These are phyloP conservation scores for Cadophora gregata DNA, from an alignment of 2,329 filamentous ascomycete genomes.

Conservation along the genomic window DNA sequence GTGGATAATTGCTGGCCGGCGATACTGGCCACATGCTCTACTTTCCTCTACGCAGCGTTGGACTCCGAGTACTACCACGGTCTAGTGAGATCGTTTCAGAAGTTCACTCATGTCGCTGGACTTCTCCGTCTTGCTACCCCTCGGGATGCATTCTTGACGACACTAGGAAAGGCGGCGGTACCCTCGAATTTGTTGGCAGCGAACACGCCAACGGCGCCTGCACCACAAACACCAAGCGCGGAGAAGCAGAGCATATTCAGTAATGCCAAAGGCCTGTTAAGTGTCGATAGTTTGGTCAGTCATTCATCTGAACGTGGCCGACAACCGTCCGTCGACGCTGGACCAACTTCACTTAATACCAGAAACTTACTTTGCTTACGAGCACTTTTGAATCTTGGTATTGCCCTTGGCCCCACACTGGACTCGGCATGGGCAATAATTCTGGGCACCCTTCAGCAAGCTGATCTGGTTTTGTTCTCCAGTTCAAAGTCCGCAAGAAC, in stretches of 20 bases:
- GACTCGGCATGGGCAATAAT: slow-evolving; percentile 88
- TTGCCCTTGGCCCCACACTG: slow-evolving; percentile 88
- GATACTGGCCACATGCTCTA: slow-evolving; percentile 91
- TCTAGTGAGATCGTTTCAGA: slow-evolving; percentile 90
- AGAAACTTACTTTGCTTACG: slow-evolving; percentile 89
- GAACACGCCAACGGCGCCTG: slow-evolving; percentile 56
- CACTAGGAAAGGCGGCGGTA: slow-evolving; percentile 89
- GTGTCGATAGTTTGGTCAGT: slow-evolving; percentile 72
- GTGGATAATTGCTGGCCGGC: slow-evolving; percentile 96
- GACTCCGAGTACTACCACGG: slow-evolving; percentile 95
- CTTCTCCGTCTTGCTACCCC: slow-evolving; percentile 84
- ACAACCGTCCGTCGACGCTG: slow-evolving; percentile 62
- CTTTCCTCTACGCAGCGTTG: slow-evolving; percentile 88
- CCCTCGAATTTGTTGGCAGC: slow-evolving; percentile 77
- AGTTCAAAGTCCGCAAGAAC: slow-evolving; percentile 59
- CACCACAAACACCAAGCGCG: slow-evolving; percentile 52
- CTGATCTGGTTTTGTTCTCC: slow-evolving; percentile 80
- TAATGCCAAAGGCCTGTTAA: slow-evolving; percentile 75
- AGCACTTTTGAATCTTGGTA: slow-evolving; percentile 92
- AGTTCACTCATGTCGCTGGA: slow-evolving; percentile 93
- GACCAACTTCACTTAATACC: slow-evolving; percentile 70
- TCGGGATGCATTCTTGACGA: slow-evolving; percentile 92
- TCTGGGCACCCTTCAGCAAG: slow-evolving; percentile 89
- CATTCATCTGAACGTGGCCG: slow-evolving; percentile 65
- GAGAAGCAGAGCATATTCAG: slow-evolving; percentile 65